Base-by-base conservation (phyloP, 2,329 filamentous ascomycete species). In the Beauveria sp. region DNA sequence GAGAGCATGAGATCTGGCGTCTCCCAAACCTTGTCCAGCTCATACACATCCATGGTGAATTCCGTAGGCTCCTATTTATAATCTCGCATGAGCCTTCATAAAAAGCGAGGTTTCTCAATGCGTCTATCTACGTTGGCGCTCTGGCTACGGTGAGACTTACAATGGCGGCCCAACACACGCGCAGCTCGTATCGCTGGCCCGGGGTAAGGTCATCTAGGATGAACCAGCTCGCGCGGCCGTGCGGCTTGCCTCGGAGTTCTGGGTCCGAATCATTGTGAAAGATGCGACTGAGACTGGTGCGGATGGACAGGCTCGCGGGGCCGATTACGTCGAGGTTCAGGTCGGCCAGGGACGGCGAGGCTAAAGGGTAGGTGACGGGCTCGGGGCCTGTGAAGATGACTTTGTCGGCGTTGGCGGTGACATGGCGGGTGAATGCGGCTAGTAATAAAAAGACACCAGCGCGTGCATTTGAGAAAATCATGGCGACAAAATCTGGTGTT, bases 131-230 rank as follows among this genome's bases (percentile, higher is more conserved):
- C 12, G 1, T 24, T 57, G 43, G 10, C 20, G 34, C 12, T 9
- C 22, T 34, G 12, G 26, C 37, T 37, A 51, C 16, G 43, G 57
- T 53, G 43, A 53, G 37, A 81, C 89, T 75, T 81, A 96, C 93
- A 63, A 88, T 94, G 46, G 94, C 94, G 63, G 91, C 82, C 92
- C 93, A 99, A 76, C 93, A 97, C 63, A 97, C 81, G 59, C 94
- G 86, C 54, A 96, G 83, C 78, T 99, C 94, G 79, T 97, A 97
- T 66, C 92, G 84, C 69, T 88, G 87, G 12, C 85, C 84, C 41
- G 84, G 81, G n/a, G 75, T 79, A 59, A 99, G 79, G 40, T 80
- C 77, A 61, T 89, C 83, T 6, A 99, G 82, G 8, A 93, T 76
- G 66, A 92, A 83, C 94, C 94, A 97, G 30, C 89, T 87, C 56